Evolutionary conservation across 495 filamentous ascomycete species (phyloP), one percentile per base, ranked within the genome.

Genomic region (Neurospora tetraspora): DNA sequence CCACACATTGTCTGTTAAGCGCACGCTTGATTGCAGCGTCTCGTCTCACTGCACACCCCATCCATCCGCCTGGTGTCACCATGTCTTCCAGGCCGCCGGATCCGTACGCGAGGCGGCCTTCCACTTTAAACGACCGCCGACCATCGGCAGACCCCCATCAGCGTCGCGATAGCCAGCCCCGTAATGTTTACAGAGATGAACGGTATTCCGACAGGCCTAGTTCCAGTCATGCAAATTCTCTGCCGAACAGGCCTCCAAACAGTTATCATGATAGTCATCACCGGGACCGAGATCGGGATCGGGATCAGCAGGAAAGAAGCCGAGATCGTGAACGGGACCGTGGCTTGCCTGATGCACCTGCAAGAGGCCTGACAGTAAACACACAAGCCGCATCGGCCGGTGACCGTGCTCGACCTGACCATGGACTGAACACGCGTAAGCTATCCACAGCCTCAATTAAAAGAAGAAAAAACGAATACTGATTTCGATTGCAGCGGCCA

Each of bases 21-120:
- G 14, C 27, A 65, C 53, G 53, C 53, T 65, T 65, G 14, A 61
- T 61, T 34, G 53, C 53, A 61, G 53, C 23, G 53, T 61, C 27
- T 61, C 53, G 53, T 61, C 53, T 34, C 53, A 61, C 53, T 61
- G 53, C 53, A 14, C 53, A 61, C 27, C 20, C 11, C 10, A 65
- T 65, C 14, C 27, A 34, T 34, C 53, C 27, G 27, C 53, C 53
- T 65, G 53, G 27, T 65, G 53, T 65, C n/a, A 39, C 18, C 72
- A 80, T 80, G 78, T 71, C 75, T 42, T 70, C 76, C 74, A 72
- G 70, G 47, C 47, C 77, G 14, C 39, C 68, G 34, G 73, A 77
- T 65, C 53, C 71, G 40, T 79, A 71, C 59, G 42, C 73, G 16
- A 73, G 77, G 39, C 78, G 78, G 31, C 76, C 53, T 27, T 65